Conservation (phyloP, 1,139 yeast species). For the Pneumocystis wakefieldiae region DNA sequence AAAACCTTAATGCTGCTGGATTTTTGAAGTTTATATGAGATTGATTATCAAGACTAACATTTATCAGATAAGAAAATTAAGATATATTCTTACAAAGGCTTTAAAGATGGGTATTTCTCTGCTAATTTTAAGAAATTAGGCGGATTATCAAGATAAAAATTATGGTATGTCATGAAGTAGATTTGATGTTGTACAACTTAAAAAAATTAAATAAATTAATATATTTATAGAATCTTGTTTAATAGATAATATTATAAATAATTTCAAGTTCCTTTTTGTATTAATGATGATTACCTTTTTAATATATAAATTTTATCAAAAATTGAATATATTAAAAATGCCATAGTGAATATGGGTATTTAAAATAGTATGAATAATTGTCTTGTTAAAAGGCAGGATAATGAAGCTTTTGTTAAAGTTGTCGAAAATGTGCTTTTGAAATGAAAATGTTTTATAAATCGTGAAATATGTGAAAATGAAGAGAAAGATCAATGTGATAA, state of each 20-base stretch:
- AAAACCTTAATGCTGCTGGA: constrained; percentile 14
- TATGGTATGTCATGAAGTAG: background rate
- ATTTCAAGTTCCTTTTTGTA: background rate
- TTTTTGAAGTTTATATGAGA: constrained; percentile 13
- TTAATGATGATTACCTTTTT: background rate
- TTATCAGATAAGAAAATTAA: background rate
- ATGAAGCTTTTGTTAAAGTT: background rate
- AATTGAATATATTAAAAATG: background rate
- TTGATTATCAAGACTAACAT: background rate
- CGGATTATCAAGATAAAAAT: constrained; percentile 1
- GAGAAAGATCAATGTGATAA: no score
- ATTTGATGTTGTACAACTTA: background rate
- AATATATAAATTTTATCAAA: background rate
- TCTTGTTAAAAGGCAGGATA: background rate
- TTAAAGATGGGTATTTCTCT: constrained; percentile 3
- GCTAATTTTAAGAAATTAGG: constrained; percentile 6
- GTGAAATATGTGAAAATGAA: background rate
- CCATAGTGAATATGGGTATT: background rate
- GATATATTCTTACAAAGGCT: constrained; percentile 2
- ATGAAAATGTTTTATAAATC: background rate
- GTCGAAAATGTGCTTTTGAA: background rate
- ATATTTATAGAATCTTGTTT: no score
- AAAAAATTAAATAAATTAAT: background rate
- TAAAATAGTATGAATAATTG: background rate
- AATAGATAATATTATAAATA: background rate